Base-by-base conservation (phyloP, 108 stramenopile genomes). In the Aurantiochytrium sp. region DNA sequence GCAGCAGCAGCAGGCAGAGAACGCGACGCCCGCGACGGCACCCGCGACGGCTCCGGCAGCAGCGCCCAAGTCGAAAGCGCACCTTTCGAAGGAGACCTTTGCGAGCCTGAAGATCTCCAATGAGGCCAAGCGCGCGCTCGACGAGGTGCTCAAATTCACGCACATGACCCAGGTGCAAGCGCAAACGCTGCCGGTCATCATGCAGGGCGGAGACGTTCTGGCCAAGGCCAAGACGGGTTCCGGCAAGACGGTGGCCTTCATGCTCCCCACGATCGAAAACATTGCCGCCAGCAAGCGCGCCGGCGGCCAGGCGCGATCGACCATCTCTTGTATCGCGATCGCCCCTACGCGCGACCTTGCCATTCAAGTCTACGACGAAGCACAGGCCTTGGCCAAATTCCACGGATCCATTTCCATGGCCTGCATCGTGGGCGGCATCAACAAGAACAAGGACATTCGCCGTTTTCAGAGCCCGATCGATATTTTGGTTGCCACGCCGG, bases 291-390 rank as follows among this genome's bases (percentile, higher is more conserved):
- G 18, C 64, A 72, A 18, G 44, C 23, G 5, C 19, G 16, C 5
- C 29, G 18, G 16, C 19, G 44, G 4, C 21, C 5, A 49, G 21
- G 5, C 43, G 19, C 18, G 29, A 4, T 5, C 19, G 23, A 88
- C 58, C 49, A 92, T 97, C 58, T 93, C 93, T 8, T 93, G 93
- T 6, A 92, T 98, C n/a, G 91, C 97, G 49, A 88, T 99, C 35
- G 96, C 96, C 14, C 98, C 98, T 6, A 98, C 98, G 25, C 91
- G 97, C 51, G 97, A 99, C 91, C 92, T 99, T 58, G 98, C 97
- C 12, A 91, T 91, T 57, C 98, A 99, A 92, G 98, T 98, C 69
- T 90, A 88, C 8, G 91, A 92, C 29, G 96, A 97, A 94, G 96
- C 95, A 21, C 53, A 72, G 47, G 91, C 94, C 72, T 89, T 92